These are phyloP conservation scores for Trypanosomatidae sp. DNA, from an alignment of 208 protist species.

Conservation along the genomic window DNA sequence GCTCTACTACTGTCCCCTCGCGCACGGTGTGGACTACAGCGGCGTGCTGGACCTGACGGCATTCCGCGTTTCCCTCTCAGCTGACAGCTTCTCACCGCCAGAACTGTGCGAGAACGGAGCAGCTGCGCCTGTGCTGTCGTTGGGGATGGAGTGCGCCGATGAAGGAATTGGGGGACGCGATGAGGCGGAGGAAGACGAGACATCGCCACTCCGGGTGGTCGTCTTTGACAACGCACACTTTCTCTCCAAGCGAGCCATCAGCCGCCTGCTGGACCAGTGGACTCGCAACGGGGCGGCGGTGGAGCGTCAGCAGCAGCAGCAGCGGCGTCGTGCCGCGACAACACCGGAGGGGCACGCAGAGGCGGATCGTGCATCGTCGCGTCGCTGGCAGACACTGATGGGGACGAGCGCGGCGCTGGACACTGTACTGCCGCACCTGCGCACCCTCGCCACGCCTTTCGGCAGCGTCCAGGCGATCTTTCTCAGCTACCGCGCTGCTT, in stretches of 20 bases:
- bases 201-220: slow-evolving; percentile 21
- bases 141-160: slow-evolving; percentile 15
- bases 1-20: slow-evolving; percentile 54
- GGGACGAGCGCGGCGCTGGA: neutral
- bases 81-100: too few species aligned
- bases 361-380: neutral
- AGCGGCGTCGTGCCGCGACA: too few species aligned
- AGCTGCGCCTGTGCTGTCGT: slow-evolving; percentile 27
- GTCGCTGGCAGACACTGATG: slow-evolving; percentile 19
- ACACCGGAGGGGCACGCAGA: too few species aligned
- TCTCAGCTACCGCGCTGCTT: slow-evolving; percentile 19
- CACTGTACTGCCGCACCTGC: slow-evolving; percentile 4
- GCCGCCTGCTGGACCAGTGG: slow-evolving; percentile 74
- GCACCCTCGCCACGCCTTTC: slow-evolving; percentile 36
- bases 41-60: slow-evolving; percentile 43
- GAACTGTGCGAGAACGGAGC: too few species aligned
- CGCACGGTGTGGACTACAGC: slow-evolving; percentile 61
- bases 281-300: slow-evolving; percentile 55
- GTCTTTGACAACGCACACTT: slow-evolving; percentile 65
- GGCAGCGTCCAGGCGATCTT: slow-evolving; percentile 52
- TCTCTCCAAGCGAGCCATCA: slow-evolving; percentile 50
- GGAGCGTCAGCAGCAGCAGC: neutral
- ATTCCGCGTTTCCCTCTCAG: slow-evolving; percentile 25
- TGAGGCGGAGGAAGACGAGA: neutral
- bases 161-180: too few species aligned